Base-by-base conservation (phyloP, 306 rosid genomes). In the Cyclanthera cordifolia region DNA sequence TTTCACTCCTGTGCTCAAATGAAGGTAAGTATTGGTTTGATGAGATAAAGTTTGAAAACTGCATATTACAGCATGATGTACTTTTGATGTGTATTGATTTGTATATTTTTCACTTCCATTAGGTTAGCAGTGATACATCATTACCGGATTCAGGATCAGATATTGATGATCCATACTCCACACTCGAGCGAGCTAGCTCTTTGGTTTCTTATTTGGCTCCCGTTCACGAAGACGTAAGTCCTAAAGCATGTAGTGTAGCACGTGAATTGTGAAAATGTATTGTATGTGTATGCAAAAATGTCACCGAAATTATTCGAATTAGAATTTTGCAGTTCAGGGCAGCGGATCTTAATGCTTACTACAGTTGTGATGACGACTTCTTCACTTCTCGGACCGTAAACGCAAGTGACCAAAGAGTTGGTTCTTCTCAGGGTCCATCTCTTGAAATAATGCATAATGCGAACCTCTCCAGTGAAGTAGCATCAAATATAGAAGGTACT, bases 181-280 rank as follows among this genome's bases (percentile, higher is more conserved):
- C 88, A 30, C 16, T 72, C n/a, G 82, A 86, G 77, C 81, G 57
- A 72, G 73, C 84, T 65, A 75, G 79, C 74, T 73, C 80, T 14
- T 59, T 78, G 43, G 32, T 72, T 81, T 81, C 91, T 79, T 70
- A 58, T 72, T 81, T 93, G 80, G 84, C 85, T 20, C 84, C 96
- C 30, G 88, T 93, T 69, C 65, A 79, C 41, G 96, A 93, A 85
- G 96, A 93, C 81, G 99, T 93, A 76, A 75, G 91, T 73, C 75
- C 70, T 20, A 16, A 75, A 63, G 37, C 47, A 47, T 3, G n/a
- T n/a, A n/a, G n/a, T 28, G 11, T 58, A 51, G 16, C 69, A 52
- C 65, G 23, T 21, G 32, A 13, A 30, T 57, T 43, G 37, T 50
- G 59, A 69, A 63, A 55, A 45, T 64, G 53, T 67, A 63, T 46